These are phyloP conservation scores for Calonectria hawksworthii DNA, from an alignment of 2,329 filamentous ascomycete genomes.

Conservation along the genomic window DNA sequence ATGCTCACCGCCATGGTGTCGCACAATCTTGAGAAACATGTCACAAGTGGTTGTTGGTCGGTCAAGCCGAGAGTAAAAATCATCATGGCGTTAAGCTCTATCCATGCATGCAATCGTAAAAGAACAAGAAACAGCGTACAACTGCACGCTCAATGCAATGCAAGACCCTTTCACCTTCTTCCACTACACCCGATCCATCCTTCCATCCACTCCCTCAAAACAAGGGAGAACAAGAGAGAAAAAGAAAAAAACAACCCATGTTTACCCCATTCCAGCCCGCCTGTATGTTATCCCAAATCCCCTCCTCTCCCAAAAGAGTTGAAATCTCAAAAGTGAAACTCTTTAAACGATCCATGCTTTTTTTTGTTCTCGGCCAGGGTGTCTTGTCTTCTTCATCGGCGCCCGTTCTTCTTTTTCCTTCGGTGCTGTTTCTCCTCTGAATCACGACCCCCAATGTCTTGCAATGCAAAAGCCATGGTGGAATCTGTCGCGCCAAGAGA, in stretches of 20 bases:
- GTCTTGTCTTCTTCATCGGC: constrained; percentile 8
- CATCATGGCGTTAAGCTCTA: constrained; percentile 37
- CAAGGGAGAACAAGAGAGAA: not conserved
- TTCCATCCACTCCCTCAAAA: not conserved
- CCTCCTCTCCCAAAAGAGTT: not conserved
- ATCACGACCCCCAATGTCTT: not conserved
- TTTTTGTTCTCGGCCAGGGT: not conserved
- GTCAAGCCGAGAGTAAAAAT: constrained; percentile 2
- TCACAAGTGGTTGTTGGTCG: not conserved
- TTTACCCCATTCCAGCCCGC: constrained; percentile 14
- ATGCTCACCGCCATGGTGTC: not conserved
- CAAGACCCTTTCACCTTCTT: constrained; percentile 15
- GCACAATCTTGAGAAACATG: not conserved
- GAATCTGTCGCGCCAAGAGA: not conserved
- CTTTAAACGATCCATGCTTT: constrained; percentile 12
- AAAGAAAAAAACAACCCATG: not conserved
- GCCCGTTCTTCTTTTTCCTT: constrained; percentile 7
- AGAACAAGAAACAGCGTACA: constrained; percentile 22
- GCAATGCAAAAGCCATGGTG: constrained; percentile 14
- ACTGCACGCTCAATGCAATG: constrained; percentile 29
- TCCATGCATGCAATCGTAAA: constrained; percentile 37
- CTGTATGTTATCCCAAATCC: constrained; percentile 30
- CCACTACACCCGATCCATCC: constrained; percentile 16
- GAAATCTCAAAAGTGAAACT: not conserved
- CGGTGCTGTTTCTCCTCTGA: not conserved